phyloP scores from a whole-genome alignment of 225 moss, liverwort and hornwort genomes.

The Sphagnum tenellum region DNA sequence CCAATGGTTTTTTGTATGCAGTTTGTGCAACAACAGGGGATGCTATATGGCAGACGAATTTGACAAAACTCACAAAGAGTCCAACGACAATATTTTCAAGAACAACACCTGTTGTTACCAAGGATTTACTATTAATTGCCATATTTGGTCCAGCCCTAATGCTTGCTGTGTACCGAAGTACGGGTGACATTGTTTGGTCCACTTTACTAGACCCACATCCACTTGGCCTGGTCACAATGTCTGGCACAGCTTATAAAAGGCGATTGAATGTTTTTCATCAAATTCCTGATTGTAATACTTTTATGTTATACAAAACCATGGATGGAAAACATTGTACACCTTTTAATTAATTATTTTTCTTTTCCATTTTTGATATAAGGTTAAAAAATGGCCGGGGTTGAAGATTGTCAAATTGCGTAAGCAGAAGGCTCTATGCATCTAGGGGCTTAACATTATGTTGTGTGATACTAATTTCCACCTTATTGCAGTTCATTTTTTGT shows the following conservation, averaged over 20 bases:
- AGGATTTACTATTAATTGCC: neutral
- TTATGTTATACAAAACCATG: too few relatives aligned
- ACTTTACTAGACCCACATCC: slow-evolving; percentile 2
- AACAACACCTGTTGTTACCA: neutral
- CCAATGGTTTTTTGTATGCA: neutral
- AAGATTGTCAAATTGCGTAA: too few relatives aligned
- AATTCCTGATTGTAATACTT: too few relatives aligned
- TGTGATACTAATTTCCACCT: too few relatives aligned
- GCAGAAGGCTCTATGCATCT: too few relatives aligned
- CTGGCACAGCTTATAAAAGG: slow-evolving; percentile 4
- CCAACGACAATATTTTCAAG: neutral
- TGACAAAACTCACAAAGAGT: neutral
- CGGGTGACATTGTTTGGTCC: neutral
- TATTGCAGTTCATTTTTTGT: too few relatives aligned
- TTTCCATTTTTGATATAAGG: too few relatives aligned
- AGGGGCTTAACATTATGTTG: too few relatives aligned
- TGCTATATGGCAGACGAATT: neutral
- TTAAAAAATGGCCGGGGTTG: too few relatives aligned
- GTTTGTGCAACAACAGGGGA: neutral
- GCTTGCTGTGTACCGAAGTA: neutral
- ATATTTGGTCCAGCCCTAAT: slow-evolving; percentile 1
- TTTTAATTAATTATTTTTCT: too few relatives aligned
- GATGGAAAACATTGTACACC: too few relatives aligned
- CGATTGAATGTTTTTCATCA: too few relatives aligned
- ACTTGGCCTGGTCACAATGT: neutral